Evolutionary conservation across 1,284 basidiomycete genomes (phyloP).

Genomic region (Flammula alnicola): DNA sequence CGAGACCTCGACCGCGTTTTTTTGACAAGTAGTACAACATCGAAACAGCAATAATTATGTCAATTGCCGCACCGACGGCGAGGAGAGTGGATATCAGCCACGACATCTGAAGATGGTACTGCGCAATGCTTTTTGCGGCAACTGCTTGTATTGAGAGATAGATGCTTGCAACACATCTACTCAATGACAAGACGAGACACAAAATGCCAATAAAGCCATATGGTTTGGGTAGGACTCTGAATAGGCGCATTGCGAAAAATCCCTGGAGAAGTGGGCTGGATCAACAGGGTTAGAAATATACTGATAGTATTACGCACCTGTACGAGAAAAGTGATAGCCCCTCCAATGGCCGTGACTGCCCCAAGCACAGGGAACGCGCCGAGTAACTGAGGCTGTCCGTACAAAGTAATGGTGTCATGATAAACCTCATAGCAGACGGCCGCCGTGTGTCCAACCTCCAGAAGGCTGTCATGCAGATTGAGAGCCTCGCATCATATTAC

Average conservation of each 20-base stretch:
- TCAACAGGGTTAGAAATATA: background rate
- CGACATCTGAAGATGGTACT: conserved; percentile 14
- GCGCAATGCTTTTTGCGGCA: conserved; percentile 9
- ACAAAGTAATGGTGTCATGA: conserved; percentile 22
- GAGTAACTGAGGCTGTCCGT: conserved; percentile 22
- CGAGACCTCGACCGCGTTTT: conserved; percentile 16
- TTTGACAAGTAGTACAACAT: conserved; percentile 27
- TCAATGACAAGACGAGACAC: conserved; percentile 23
- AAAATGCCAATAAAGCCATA: conserved; percentile 24
- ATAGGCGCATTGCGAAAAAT: conserved; percentile 28
- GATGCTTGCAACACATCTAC: conserved; percentile 26
- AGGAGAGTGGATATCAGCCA: conserved; percentile 30
- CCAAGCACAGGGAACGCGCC: conserved; percentile 22
- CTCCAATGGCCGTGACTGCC: conserved; percentile 22
- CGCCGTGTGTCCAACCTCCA: conserved; percentile 28
- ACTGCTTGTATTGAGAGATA: conserved; percentile 20
- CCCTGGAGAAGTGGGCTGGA: conserved; percentile 8
- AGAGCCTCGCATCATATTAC: no score
- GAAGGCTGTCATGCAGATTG: conserved; percentile 16
- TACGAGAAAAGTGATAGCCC: conserved; percentile 26
- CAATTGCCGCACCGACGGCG: conserved; percentile 25
- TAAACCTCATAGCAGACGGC: conserved; percentile 25
- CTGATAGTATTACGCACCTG: conserved; percentile 19
- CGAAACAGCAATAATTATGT: conserved; percentile 27
- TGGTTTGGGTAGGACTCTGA: conserved; percentile 21